Percentiles rank a stretch among this genome's conserved stretches.
Conservation (phyloP, 345 rosid species). For the Conringia planisiliqua region DNA sequence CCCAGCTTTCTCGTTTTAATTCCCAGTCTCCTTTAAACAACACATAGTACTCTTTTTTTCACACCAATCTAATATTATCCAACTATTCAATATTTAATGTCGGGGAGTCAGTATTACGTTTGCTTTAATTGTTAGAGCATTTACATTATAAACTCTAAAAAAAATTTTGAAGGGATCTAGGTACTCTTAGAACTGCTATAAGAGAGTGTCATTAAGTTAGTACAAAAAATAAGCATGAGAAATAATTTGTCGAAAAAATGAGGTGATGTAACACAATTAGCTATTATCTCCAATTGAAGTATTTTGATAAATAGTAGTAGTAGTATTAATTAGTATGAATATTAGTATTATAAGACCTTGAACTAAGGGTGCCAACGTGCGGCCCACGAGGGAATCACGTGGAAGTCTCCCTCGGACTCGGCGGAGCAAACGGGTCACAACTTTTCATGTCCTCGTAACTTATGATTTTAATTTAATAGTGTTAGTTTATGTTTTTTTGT, state of each 20-base stretch:
- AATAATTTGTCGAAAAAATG: neutral
- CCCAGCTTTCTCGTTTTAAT: slow-evolving; percentile 21
- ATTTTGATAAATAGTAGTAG: neutral
- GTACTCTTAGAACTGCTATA: neutral
- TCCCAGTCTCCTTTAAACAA: slow-evolving; percentile 1
- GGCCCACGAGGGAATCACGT: slow-evolving; percentile 51
- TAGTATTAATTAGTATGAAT: neutral
- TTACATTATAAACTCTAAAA: too few relatives aligned
- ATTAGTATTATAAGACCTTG: slow-evolving; percentile 17
- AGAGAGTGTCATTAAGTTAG: neutral
- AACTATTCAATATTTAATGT: neutral
- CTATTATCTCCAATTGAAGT: neutral
- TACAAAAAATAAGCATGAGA: too few relatives aligned
- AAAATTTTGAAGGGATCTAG: too few relatives aligned
- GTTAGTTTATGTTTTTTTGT: neutral
- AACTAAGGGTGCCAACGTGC: slow-evolving; percentile 39
- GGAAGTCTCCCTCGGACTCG: slow-evolving; percentile 40
- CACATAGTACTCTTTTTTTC: neutral
- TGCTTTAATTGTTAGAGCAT: slow-evolving; percentile 3
- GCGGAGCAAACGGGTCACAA: slow-evolving; percentile 35
- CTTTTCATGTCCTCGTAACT: slow-evolving; percentile 35
- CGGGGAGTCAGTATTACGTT: slow-evolving; percentile 8
- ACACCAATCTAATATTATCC: neutral
- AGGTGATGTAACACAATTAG: neutral
- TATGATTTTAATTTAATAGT: slow-evolving; percentile 1